A percentile compares a stretch with the other conserved stretches of the same genome.
Evolutionary conservation across 495 filamentous ascomycete species (phyloP).

Genomic region (Penicillium egyptiacum): DNA sequence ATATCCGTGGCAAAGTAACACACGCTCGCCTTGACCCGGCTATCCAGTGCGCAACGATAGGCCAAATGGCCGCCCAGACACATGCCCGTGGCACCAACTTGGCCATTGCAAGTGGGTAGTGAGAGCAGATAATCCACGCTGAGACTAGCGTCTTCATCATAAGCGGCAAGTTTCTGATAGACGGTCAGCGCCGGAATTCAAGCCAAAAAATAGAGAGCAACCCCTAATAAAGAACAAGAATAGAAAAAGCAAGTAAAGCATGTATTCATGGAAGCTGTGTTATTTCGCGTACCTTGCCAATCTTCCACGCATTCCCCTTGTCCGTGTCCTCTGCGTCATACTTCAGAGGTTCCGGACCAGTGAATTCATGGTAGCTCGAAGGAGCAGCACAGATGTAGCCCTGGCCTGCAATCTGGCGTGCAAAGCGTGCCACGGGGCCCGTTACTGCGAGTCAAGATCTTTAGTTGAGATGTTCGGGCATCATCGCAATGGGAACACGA

Average conservation of each 20-base stretch:
- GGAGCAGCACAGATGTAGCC: constrained; percentile 93
- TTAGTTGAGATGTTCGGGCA: background rate
- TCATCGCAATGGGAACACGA: constrained; percentile 11
- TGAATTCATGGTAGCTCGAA: constrained; percentile 91
- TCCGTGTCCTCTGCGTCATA: constrained; percentile 91
- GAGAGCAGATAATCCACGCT: constrained; percentile 72
- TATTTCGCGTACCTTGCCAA: constrained; percentile 61
- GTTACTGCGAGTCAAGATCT: constrained; percentile 68
- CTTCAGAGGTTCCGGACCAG: constrained; percentile 74
- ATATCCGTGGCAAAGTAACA: constrained; percentile 95
- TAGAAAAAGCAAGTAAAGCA: background rate
- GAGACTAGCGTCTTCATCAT: constrained; percentile 80
- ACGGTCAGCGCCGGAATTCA: constrained; percentile 11
- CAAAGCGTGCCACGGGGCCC: constrained; percentile 87
- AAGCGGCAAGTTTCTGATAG: constrained; percentile 73
- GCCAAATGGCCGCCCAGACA: constrained; percentile 92
- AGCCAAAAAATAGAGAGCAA: background rate
- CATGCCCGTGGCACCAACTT: constrained; percentile 89
- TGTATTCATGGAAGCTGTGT: background rate
- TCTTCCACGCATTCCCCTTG: constrained; percentile 81
- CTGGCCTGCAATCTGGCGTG: constrained; percentile 87
- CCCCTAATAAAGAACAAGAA: background rate
- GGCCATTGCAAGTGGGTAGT: constrained; percentile 78
- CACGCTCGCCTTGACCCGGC: constrained; percentile 70
- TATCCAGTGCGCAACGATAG: constrained; percentile 78